These are phyloP conservation scores for Phlyctochytrium arcticum DNA, from an alignment of 192 early-diverging fungal genomes.

Conservation along the genomic window DNA sequence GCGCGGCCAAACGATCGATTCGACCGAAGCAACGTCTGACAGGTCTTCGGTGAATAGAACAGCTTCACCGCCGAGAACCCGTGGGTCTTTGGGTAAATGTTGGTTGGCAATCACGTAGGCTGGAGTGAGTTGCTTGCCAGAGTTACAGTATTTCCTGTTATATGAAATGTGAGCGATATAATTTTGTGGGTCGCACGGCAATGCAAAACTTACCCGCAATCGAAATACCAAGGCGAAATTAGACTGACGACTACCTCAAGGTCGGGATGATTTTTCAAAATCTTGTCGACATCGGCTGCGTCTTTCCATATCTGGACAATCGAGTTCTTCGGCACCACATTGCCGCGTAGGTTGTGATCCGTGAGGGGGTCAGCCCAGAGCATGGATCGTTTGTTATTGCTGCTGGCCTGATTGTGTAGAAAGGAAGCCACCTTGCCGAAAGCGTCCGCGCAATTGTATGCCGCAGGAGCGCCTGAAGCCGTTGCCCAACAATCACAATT, in stretches of 20 bases:
- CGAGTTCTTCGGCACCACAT: conserved; percentile 54
- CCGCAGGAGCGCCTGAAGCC: neutral
- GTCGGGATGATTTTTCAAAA: neutral
- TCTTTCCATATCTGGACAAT: conserved; percentile 70
- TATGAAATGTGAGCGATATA: neutral
- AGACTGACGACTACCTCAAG: conserved; percentile 22
- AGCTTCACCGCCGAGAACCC: neutral
- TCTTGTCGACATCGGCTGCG: neutral
- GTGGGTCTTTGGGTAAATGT: neutral
- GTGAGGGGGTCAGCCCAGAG: conserved; percentile 78
- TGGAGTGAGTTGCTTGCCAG: neutral
- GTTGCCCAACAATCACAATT: conserved; percentile 10
- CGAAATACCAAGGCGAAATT: conserved; percentile 21
- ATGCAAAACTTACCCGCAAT: conserved; percentile 14
- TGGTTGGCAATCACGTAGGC: neutral
- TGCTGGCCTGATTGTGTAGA: neutral
- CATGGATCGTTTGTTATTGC: conserved; percentile 57
- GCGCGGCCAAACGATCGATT: neutral
- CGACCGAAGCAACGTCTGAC: neutral
- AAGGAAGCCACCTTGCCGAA: neutral
- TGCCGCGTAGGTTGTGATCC: conserved; percentile 37
- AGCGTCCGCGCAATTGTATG: neutral
- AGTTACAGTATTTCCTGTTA: neutral
- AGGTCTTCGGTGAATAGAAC: neutral
- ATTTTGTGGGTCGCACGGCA: no score